Base-by-base conservation (phyloP, 1,139 yeast genomes). In the Kodamaea plutei region DNA sequence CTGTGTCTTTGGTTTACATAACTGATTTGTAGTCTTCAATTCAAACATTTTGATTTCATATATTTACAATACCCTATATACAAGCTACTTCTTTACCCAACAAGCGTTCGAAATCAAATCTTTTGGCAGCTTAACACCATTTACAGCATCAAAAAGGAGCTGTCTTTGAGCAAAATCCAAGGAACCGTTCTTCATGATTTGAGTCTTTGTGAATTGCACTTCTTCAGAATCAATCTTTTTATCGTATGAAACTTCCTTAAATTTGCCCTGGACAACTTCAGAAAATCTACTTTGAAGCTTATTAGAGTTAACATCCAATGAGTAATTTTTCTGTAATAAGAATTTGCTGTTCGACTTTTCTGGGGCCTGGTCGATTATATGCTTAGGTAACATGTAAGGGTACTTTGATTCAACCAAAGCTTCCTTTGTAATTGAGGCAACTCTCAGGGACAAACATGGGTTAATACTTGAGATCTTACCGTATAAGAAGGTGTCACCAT, bases 371-470 rank as follows among this genome's bases (percentile, higher is more conserved):
- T 58, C 61, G 25, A 68, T 53, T 20, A 68, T 47, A 8, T 51
- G 36, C 39, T 47, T 55, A n/a, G 74, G 73, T 37, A 67, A 51
- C 39, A 51, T 46, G 50, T 53, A 68, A 8, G 74, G 74, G 45
- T 66, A 68, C 29, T 64, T 63, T 17, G 73, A 65, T 30, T 55
- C 52, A 31, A 61, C 41, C 40, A 68, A 58, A 18, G 58, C 50
- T 28, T 61, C 59, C 44, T 68, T 68, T 33, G 70, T 51, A 29
- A 68, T 58, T 26, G 69, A 58, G 2, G 73, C 68, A 4, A 66
- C 56, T 44, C 73, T 55, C n/a, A 68, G 51, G 16, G 56, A 45
- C 11, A 58, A 45, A 28, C 56, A 45, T 5, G 60, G 44, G 37
- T 54, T 58, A 35, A 61, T 46, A 27, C 53, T 50, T 30, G 69